Conservation (phyloP, 257 asterid genomes). For the Solanum chilense region DNA sequence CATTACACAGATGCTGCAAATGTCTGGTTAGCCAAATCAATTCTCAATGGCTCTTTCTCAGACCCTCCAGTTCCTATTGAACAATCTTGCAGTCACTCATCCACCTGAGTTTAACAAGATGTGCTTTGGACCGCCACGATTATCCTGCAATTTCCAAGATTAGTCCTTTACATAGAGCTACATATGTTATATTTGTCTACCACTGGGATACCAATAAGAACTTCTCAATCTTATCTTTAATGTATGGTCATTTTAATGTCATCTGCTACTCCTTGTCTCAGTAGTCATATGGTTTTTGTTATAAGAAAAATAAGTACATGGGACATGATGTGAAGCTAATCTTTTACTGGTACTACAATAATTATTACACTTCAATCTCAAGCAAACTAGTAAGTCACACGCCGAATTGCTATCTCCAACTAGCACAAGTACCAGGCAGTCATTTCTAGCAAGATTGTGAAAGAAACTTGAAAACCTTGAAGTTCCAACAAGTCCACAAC, state of each 20-base stretch:
- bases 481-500: background rate
- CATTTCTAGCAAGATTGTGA: background rate
- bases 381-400: background rate
- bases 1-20: constrained; percentile 41
- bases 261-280: background rate
- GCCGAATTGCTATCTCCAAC: background rate
- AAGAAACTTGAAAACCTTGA: background rate
- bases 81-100: constrained; percentile 2
- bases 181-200: background rate
- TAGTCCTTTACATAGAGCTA: background rate
- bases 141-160: background rate
- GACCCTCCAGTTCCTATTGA: constrained; percentile 4
- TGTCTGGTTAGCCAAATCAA: background rate
- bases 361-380: background rate
- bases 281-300: background rate
- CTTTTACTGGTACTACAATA: background rate
- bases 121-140: background rate
- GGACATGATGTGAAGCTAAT: background rate
- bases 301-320: background rate
- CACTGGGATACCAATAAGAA: background rate
- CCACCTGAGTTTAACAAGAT: background rate
- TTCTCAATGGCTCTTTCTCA: constrained; percentile 10
- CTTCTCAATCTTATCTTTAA: background rate
- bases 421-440: background rate
- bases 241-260: background rate